Conservation (phyloP, 305 asterid species). For the Withania somnifera region DNA sequence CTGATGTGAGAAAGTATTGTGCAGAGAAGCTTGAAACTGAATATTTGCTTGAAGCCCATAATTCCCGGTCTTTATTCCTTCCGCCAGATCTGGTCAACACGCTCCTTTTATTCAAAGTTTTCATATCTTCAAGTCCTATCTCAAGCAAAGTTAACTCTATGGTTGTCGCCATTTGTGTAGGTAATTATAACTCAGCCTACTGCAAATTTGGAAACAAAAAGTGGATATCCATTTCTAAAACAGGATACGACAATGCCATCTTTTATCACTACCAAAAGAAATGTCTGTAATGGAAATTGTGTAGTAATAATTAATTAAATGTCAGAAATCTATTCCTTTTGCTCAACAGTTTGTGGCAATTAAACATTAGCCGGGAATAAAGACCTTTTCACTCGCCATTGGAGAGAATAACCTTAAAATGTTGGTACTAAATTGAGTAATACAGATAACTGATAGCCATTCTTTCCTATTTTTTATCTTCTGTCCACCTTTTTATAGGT, state of each 20-base stretch:
- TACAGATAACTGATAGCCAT: background rate
- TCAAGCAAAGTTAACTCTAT: background rate
- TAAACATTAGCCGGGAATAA: background rate
- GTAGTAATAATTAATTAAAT: background rate
- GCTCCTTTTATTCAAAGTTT: background rate
- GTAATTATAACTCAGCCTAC: background rate
- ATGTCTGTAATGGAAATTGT: background rate
- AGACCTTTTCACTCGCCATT: background rate
- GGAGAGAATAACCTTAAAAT: background rate
- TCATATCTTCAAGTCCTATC: background rate
- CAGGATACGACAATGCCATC: background rate
- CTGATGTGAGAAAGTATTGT: background rate
- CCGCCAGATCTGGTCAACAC: background rate
- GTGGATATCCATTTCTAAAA: background rate
- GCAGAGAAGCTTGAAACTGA: background rate
- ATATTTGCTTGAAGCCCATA: background rate
- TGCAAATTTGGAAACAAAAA: background rate
- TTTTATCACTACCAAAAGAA: background rate
- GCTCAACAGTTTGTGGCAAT: background rate
- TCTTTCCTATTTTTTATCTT: background rate
- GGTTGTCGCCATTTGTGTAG: too few relatives aligned
- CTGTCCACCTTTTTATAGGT: background rate
- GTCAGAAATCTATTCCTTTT: background rate
- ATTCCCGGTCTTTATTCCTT: background rate
- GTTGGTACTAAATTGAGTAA: background rate